phyloP scores from a whole-genome alignment of 179 eudicot species.

The Camellia oleifera region DNA sequence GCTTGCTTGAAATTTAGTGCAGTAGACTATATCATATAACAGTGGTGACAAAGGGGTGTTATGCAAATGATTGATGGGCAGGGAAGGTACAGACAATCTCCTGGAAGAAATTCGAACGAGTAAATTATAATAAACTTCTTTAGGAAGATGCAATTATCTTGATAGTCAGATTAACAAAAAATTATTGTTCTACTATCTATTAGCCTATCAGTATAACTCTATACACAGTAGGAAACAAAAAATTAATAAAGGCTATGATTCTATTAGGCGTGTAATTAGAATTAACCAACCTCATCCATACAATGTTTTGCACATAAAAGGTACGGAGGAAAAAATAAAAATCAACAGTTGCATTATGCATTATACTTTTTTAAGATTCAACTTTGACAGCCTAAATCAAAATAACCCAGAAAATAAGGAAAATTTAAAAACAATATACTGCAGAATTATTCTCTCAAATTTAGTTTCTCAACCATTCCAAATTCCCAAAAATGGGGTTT shows the following conservation, averaged over 20 bases:
- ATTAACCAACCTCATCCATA: background rate
- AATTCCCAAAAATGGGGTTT: background rate
- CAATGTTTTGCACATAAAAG: background rate
- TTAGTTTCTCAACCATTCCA: background rate
- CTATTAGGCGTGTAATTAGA: background rate
- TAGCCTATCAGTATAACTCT: too few relatives aligned
- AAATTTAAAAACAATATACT: background rate
- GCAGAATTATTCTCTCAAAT: background rate
- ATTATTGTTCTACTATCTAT: background rate
- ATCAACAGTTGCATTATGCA: background rate
- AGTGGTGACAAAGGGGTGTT: constrained; percentile 22
- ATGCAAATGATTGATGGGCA: constrained; percentile 19
- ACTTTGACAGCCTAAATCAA: background rate
- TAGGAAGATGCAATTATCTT: background rate
- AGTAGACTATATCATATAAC: constrained; percentile 24
- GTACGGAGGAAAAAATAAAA: background rate
- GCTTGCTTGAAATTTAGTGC: constrained; percentile 23
- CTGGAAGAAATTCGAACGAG: constrained; percentile 24
- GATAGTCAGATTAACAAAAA: too few relatives aligned
- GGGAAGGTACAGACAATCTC: constrained; percentile 27
- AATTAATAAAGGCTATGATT: background rate
- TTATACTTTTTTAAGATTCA: background rate
- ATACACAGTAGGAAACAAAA: background rate
- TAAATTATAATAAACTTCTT: background rate
- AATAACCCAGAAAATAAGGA: background rate